Percentiles rank a stretch among this genome's conserved stretches.
Evolutionary conservation across 352 stramenopile species (phyloP).

Genomic region (Phytopythium litorale): DNA sequence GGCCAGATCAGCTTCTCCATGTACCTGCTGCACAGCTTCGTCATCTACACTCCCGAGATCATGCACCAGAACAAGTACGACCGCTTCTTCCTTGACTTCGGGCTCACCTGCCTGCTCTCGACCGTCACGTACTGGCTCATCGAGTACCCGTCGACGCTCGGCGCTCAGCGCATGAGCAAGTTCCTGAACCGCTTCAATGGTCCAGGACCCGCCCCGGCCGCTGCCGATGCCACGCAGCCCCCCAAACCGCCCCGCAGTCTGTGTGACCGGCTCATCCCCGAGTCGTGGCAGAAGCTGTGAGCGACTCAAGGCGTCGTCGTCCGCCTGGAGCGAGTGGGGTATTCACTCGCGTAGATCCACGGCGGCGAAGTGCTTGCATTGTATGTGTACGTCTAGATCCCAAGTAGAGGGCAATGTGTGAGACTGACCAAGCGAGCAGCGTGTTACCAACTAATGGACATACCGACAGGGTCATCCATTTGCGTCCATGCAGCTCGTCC

Average conservation of each 20-base stretch:
- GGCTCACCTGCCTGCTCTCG: too few relatives aligned
- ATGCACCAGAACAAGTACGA: background rate
- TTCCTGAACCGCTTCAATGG: background rate
- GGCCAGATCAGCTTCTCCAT: conserved; percentile 43
- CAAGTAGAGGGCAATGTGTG: background rate
- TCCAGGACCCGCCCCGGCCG: background rate
- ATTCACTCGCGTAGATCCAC: background rate
- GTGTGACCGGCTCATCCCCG: background rate
- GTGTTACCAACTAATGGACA: background rate
- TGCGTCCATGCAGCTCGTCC: too few relatives aligned
- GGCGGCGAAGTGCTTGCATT: background rate
- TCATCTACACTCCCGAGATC: conserved; percentile 16
- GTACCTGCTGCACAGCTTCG: conserved; percentile 10
- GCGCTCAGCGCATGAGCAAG: too few relatives aligned
- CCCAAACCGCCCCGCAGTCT: background rate
- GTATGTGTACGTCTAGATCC: background rate
- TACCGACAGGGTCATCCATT: background rate
- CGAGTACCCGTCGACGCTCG: too few relatives aligned
- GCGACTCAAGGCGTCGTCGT: background rate
- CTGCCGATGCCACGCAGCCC: background rate
- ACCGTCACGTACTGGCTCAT: too few relatives aligned
- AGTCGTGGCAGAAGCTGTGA: background rate
- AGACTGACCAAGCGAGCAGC: background rate
- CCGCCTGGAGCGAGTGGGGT: background rate
- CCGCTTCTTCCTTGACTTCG: too few relatives aligned